Conservation (phyloP, 495 filamentous ascomycete genomes). For the Trichoderma erinaceum region DNA sequence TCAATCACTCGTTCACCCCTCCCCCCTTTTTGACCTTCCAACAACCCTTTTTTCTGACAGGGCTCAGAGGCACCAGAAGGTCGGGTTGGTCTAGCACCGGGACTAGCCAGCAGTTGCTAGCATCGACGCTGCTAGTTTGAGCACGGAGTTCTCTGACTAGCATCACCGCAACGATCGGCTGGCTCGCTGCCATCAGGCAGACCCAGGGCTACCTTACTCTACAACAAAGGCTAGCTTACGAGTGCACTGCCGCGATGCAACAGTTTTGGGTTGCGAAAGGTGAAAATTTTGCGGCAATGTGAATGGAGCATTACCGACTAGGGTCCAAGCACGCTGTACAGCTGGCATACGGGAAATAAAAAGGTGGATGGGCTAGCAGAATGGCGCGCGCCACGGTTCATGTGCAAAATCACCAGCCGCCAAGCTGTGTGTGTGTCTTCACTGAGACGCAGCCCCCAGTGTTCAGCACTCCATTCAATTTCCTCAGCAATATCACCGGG, state of each 20-base stretch:
- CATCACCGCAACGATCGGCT: background rate
- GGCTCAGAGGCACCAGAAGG: constrained; percentile 10
- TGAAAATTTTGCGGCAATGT: background rate
- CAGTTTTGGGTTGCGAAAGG: background rate
- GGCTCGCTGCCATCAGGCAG: background rate
- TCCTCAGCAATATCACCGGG: constrained; percentile 9
- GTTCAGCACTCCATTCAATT: constrained; percentile 11
- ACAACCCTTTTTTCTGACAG: constrained; percentile 3
- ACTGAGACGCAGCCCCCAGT: background rate
- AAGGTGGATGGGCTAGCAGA: constrained; percentile 3
- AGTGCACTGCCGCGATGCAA: background rate
- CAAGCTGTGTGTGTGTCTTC: background rate
- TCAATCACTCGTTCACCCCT: background rate
- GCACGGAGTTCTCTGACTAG: background rate
- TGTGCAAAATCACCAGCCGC: constrained; percentile 12
- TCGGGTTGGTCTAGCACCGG: background rate
- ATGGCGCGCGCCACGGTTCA: constrained; percentile 14
- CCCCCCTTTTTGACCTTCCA: constrained; percentile 5
- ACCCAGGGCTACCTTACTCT: background rate
- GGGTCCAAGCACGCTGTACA: constrained; percentile 4
- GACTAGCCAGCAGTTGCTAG: background rate
- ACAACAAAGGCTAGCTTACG: background rate
- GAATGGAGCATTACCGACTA: background rate
- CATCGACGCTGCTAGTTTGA: background rate
- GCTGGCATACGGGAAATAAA: constrained; percentile 13